Evolutionary conservation across 2,329 filamentous ascomycete genomes (phyloP).

Genomic region (Colletotrichum sp.): DNA sequence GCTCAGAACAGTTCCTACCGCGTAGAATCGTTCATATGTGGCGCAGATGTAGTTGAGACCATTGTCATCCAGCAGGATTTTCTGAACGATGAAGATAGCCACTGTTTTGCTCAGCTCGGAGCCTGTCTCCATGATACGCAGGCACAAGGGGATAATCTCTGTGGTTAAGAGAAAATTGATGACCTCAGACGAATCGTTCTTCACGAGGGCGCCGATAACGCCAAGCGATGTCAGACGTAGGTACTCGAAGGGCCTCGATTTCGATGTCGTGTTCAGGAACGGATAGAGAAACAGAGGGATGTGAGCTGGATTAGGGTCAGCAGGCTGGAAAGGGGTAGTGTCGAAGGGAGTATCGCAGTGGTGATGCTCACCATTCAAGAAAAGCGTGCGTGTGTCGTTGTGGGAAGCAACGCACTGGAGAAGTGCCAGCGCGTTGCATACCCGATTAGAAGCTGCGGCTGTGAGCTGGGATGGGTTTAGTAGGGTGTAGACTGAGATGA

Average conservation of each 20-base stretch:
- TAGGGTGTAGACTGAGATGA: conserved; percentile 97
- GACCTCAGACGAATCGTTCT: conserved; percentile 98
- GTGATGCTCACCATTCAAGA: conserved; percentile 77
- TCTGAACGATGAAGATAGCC: conserved; percentile 99
- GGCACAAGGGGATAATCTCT: conserved; percentile 96
- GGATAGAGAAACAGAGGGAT: conserved; percentile 98
- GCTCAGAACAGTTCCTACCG: conserved; percentile 94
- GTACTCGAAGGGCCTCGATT: conserved; percentile 97
- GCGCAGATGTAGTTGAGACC: conserved; percentile 98
- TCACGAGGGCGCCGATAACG: conserved; percentile 95
- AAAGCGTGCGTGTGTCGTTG: conserved; percentile 92
- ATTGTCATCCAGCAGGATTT: conserved; percentile 96
- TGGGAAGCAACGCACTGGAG: conserved; percentile 97
- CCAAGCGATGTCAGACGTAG: conserved; percentile 93
- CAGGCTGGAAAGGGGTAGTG: background rate
- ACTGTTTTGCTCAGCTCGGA: conserved; percentile 99
- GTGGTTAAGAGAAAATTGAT: conserved; percentile 99
- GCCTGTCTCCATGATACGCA: conserved; percentile 98
- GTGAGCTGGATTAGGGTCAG: conserved; percentile 67
- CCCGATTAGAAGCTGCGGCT: conserved; percentile 94
- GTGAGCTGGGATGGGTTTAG: conserved; percentile 97
- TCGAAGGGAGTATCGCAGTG: background rate
- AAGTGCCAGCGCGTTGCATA: conserved; percentile 95
- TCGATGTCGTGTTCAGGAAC: conserved; percentile 98
- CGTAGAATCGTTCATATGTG: conserved; percentile 98